These are phyloP conservation scores for Nasturtium officinale DNA, from an alignment of 345 rosid species.

Conservation along the genomic window DNA sequence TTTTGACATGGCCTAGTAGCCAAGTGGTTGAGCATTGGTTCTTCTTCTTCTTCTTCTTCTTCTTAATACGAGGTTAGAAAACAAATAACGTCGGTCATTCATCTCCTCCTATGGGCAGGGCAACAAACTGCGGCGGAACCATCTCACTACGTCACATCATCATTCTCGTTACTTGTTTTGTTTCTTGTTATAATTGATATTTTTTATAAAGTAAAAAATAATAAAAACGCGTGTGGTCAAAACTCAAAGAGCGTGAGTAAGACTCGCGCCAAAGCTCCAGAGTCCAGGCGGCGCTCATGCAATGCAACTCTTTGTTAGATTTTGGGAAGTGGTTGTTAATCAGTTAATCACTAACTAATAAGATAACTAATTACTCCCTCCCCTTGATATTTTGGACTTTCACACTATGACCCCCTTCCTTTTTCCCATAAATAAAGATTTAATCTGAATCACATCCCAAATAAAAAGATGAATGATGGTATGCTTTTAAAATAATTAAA, in stretches of 20 bases:
- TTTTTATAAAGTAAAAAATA: not conserved
- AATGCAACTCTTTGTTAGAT: slow-evolving; percentile 25
- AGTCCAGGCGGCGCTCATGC: slow-evolving; percentile 34
- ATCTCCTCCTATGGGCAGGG: not conserved
- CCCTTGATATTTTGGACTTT: not conserved
- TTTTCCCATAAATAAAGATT: not conserved
- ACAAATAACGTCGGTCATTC: not conserved
- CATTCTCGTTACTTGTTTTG: not conserved
- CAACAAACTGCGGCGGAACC: not conserved
- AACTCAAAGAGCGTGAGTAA: not conserved
- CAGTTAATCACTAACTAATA: not conserved
- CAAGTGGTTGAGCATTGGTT: not conserved
- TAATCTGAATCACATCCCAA: slow-evolving; percentile 2
- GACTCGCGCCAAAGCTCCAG: slow-evolving; percentile 29
- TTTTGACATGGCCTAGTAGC: not conserved
- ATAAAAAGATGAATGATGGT: slow-evolving; percentile 22
- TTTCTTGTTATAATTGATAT: too few species aligned
- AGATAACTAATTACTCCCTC: not conserved
- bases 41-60: not conserved
- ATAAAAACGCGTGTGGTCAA: slow-evolving; percentile 16
- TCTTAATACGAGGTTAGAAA: not conserved
- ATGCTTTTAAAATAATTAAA: not conserved
- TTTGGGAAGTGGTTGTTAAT: not conserved
- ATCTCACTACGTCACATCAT: not conserved
- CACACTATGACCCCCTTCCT: not conserved